A percentile compares a stretch with the other conserved stretches of the same genome.
Evolutionary conservation across 1,284 basidiomycete genomes (phyloP).

Genomic region (Moniliella sp.): DNA sequence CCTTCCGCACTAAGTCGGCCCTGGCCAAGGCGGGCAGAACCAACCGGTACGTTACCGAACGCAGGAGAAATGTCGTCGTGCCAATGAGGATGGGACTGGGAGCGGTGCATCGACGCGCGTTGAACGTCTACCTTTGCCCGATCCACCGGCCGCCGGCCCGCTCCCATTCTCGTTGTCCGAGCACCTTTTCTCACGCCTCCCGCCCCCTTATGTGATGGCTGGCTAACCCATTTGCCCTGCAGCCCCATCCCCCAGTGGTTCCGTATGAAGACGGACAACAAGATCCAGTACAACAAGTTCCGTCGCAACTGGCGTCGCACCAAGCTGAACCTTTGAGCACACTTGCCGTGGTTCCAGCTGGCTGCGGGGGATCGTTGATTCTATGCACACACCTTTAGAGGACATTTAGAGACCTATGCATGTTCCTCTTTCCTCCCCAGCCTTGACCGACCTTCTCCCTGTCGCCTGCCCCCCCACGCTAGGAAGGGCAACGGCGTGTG

Average conservation of each 20-base stretch:
- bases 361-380: too few species aligned
- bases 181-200: slow-evolving; percentile 1
- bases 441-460: too few species aligned
- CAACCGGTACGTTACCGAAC: slow-evolving; percentile 50
- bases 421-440: too few species aligned
- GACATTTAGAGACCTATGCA: too few species aligned
- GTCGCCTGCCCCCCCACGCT: too few species aligned
- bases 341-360: too few species aligned
- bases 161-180: slow-evolving; percentile 3
- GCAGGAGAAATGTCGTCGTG: not conserved
- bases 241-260: slow-evolving; percentile 96
- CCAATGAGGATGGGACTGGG: not conserved
- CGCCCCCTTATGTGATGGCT: slow-evolving; percentile 1
- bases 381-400: too few species aligned
- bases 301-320: slow-evolving; percentile 31
- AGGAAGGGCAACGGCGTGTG: too few species aligned
- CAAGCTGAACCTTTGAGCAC: slow-evolving; percentile 28
- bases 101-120: not conserved
- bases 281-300: slow-evolving; percentile 53
- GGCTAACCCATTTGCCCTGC: not conserved
- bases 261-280: slow-evolving; percentile 82
- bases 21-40: slow-evolving; percentile 85
- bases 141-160: not conserved
- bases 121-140: not conserved
- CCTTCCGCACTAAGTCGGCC: slow-evolving; percentile 62